A percentile compares a stretch with the other conserved stretches of the same genome.
These are phyloP conservation scores for Colletotrichum orchidophilum DNA, from an alignment of 2,329 filamentous ascomycete species.

Conservation along the genomic window DNA sequence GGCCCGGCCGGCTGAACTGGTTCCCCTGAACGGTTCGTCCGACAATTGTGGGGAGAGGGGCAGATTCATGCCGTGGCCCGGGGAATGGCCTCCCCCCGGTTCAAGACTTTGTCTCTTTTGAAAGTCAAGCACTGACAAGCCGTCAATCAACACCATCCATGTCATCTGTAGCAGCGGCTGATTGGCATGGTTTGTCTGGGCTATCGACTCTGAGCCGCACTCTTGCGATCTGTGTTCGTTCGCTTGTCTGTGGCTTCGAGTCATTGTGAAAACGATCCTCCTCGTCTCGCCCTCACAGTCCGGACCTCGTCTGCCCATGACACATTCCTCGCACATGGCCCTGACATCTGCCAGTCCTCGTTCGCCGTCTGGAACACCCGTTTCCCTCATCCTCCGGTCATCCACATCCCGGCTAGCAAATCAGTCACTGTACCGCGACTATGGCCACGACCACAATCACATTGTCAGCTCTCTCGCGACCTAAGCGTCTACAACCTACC, in stretches of 20 bases:
- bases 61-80: background rate
- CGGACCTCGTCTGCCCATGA: slow-evolving; percentile 4
- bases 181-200: background rate
- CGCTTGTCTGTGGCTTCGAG: background rate
- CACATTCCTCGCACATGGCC: background rate
- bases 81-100: slow-evolving; percentile 6
- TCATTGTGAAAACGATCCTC: background rate
- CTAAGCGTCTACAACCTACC: background rate
- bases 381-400: background rate
- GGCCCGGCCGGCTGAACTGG: background rate
- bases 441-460: background rate
- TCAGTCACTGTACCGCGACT: background rate
- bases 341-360: background rate
- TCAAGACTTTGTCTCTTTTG: background rate
- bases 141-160: background rate
- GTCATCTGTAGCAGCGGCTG: background rate
- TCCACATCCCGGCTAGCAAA: background rate
- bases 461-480: background rate
- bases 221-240: no score
- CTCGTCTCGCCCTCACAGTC: background rate
- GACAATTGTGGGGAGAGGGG: background rate
- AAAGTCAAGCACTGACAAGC: background rate
- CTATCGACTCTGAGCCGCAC: background rate
- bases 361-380: slow-evolving; percentile 14
- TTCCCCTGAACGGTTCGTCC: slow-evolving; percentile 21